Evolutionary conservation across 495 filamentous ascomycete genomes (phyloP).

Genomic region (Rusavskia elegans): DNA sequence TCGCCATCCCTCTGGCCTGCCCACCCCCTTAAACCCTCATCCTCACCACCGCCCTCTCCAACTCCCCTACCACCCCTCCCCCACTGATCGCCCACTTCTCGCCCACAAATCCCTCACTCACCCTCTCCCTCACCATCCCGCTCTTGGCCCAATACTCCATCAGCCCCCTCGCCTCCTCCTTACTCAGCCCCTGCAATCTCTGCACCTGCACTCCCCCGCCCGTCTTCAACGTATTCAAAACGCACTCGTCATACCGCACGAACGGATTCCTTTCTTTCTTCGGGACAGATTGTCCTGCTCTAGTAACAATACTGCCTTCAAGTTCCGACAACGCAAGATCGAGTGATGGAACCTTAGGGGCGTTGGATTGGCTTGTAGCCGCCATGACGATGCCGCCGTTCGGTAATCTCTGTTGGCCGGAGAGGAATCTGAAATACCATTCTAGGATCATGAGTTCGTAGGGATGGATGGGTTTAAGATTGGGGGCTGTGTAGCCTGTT

Average conservation of each 20-base stretch:
- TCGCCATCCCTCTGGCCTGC: no score
- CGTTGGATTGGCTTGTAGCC: conserved; percentile 52
- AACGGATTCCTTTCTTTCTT: conserved; percentile 35
- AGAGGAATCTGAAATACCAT: conserved; percentile 57
- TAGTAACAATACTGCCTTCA: conserved; percentile 20
- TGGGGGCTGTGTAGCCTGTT: conserved; percentile 52
- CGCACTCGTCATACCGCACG: conserved; percentile 49
- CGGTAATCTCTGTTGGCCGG: conserved; percentile 39
- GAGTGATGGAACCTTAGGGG: conserved; percentile 41
- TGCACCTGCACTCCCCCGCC: conserved; percentile 33
- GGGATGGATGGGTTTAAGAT: conserved; percentile 63
- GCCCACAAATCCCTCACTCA: conserved; percentile 57
- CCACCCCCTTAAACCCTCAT: conserved; percentile 15
- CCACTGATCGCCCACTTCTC: conserved; percentile 80
- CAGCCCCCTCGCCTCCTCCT: conserved; percentile 57
- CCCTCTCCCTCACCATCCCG: conserved; percentile 52
- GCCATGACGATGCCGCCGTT: conserved; percentile 71
- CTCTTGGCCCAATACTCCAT: conserved; percentile 91
- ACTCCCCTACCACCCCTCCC: conserved; percentile 69
- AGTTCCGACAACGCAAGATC: conserved; percentile 45
- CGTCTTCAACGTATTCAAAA: conserved; percentile 32
- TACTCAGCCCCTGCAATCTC: conserved; percentile 47
- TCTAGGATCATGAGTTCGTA: conserved; percentile 66
- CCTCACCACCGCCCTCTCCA: conserved; percentile 48
- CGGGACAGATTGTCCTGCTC: conserved; percentile 12